These are phyloP conservation scores for Agastache rugosa DNA, from an alignment of 257 asterid species.

Conservation along the genomic window DNA sequence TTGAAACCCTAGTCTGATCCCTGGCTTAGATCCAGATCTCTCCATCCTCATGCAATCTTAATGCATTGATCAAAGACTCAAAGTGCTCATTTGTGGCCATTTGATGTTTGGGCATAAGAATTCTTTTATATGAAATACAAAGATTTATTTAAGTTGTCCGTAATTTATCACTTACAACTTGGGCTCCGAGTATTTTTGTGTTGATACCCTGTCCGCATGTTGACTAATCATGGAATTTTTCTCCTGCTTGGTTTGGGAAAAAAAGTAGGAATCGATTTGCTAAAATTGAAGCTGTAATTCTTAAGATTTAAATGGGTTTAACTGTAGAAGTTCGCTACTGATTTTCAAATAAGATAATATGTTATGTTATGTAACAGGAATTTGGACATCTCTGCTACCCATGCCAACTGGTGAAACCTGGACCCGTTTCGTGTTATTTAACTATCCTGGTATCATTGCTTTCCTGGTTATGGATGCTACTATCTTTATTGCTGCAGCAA, in stretches of 20 bases:
- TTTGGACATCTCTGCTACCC: constrained; percentile 68
- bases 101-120: not conserved
- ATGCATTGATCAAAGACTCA: constrained; percentile 12
- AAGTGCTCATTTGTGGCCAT: constrained; percentile 9
- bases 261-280: not conserved
- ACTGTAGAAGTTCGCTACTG: not conserved
- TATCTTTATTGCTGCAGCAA: constrained; percentile 66
- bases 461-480: constrained; percentile 76
- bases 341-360: constrained; percentile 8
- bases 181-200: not conserved
- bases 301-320: not conserved
- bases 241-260: not conserved
- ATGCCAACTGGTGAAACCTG: constrained; percentile 61
- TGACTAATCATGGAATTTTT: constrained; percentile 3
- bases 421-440: constrained; percentile 58
- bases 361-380: constrained; percentile 58
- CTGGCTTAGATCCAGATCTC: not conserved
- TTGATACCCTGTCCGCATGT: constrained; percentile 14
- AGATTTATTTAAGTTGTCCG: constrained; percentile 4
- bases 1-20: not conserved
- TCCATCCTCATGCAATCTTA: constrained; percentile 14
- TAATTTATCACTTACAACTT: not conserved
- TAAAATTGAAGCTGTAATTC: not conserved
- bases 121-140: not conserved
- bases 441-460: constrained; percentile 72